Evolutionary conservation across 371 early-diverging fungal genomes (phyloP).

Genomic region (Mortierella sp.): DNA sequence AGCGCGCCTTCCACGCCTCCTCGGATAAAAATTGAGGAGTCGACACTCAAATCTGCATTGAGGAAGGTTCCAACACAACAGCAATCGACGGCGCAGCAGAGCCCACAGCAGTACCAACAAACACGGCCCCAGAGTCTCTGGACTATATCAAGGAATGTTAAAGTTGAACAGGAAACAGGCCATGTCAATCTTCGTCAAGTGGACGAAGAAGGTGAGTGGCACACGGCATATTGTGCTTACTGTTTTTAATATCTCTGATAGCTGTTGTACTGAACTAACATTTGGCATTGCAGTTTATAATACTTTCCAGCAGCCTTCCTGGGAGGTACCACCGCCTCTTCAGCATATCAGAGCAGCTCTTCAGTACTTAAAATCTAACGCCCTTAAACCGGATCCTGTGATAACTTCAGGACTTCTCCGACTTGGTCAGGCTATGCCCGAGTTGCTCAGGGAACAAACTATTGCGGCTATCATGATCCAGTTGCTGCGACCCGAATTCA

Average conservation of each 20-base stretch:
- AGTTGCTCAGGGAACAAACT: conserved; percentile 30
- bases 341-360: conserved; percentile 44
- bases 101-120: conserved; percentile 14
- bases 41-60: conserved; percentile 20
- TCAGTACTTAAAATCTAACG: conserved; percentile 40
- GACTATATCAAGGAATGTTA: conserved; percentile 28
- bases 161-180: conserved; percentile 29
- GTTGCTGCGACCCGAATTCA: conserved; percentile 54
- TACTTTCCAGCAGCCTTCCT: conserved; percentile 39
- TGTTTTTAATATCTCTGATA: neutral
- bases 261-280: neutral
- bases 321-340: conserved; percentile 43
- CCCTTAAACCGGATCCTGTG: conserved; percentile 48
- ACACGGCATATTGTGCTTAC: neutral
- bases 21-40: conserved; percentile 39
- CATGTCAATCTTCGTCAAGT: conserved; percentile 35
- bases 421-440: conserved; percentile 50
- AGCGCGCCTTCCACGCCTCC: conserved; percentile 52
- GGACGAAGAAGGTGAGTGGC: conserved; percentile 42
- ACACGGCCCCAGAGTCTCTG: conserved; percentile 23
- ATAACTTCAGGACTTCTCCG: conserved; percentile 49
- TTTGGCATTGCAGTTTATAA: conserved; percentile 20
- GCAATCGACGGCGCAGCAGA: conserved; percentile 5
- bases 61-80: conserved; percentile 31
- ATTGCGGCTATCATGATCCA: conserved; percentile 42